Evolutionary conservation across 2,329 filamentous ascomycete genomes (phyloP).

Genomic region (Sarocladium oryzae): DNA sequence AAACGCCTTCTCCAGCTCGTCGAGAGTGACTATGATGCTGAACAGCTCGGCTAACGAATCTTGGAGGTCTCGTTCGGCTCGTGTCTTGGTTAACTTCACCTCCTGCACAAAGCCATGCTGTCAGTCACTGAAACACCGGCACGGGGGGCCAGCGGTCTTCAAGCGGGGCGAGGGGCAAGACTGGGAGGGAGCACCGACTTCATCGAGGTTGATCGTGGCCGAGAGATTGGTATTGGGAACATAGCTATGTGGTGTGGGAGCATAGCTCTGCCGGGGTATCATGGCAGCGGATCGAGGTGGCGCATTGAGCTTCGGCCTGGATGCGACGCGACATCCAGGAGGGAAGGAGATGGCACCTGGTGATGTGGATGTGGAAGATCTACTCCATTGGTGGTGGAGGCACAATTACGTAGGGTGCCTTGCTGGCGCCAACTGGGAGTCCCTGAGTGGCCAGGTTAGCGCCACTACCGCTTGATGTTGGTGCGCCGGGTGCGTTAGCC

Average conservation of each 20-base stretch:
- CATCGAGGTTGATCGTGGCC: constrained; percentile 88
- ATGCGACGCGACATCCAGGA: neutral
- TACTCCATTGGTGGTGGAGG: neutral
- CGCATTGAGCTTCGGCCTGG: constrained; percentile 20
- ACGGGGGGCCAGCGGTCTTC: constrained; percentile 15
- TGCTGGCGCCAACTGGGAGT: neutral
- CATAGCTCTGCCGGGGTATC: constrained; percentile 65
- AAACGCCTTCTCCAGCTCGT: constrained; percentile 94
- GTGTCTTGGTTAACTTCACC: constrained; percentile 82
- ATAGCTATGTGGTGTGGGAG: constrained; percentile 86
- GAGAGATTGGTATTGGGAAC: constrained; percentile 77
- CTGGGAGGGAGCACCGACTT: constrained; percentile 48
- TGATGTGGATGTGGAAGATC: neutral
- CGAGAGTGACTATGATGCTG: constrained; percentile 92
- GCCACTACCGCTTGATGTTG: too few species aligned
- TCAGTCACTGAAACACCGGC: constrained; percentile 8
- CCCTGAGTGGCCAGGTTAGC: too few species aligned
- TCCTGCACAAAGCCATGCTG: constrained; percentile 48
- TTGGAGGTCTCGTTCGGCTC: constrained; percentile 85
- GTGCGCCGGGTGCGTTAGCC: too few species aligned
- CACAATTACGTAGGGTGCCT: constrained; percentile 17
- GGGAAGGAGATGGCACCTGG: neutral
- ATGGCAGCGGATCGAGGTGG: constrained; percentile 30
- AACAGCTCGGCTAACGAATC: constrained; percentile 96
- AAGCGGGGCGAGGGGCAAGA: constrained; percentile 10